Evolutionary conservation across 2,329 filamentous ascomycete genomes (phyloP).

Genomic region (Aspergillus sp.): DNA sequence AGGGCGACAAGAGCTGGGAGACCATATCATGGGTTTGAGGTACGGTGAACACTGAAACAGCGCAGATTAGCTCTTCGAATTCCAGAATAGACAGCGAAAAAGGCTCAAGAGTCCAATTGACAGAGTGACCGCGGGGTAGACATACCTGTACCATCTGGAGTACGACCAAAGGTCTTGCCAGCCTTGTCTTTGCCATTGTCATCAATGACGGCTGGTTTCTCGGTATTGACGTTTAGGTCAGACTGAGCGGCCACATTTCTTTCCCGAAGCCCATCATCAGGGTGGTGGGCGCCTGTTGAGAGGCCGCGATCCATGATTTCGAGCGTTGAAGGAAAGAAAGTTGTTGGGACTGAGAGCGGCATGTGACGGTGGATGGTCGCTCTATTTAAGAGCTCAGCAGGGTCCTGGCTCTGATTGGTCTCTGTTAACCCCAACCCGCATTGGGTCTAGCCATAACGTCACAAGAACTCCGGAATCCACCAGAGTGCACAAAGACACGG

Average conservation of each 20-base stretch:
- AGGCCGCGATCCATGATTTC: constrained; percentile 38
- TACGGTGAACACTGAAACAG: constrained; percentile 78
- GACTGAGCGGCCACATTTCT: constrained; percentile 41
- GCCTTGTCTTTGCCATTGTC: constrained; percentile 49
- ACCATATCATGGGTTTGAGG: constrained; percentile 99
- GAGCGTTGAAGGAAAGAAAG: constrained; percentile 23
- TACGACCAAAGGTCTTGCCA: constrained; percentile 80
- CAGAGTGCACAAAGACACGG: too few relatives aligned
- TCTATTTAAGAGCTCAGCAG: constrained; percentile 13
- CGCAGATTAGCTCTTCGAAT: not conserved
- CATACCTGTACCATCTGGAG: constrained; percentile 86
- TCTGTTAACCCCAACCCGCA: constrained; percentile 13
- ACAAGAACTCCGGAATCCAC: not conserved
- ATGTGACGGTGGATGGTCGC: constrained; percentile 20
- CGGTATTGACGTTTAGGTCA: constrained; percentile 48
- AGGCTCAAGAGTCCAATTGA: not conserved
- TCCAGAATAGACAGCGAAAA: not conserved
- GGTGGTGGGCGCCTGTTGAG: constrained; percentile 37
- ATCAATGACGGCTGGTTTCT: constrained; percentile 38
- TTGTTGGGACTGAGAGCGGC: constrained; percentile 19
- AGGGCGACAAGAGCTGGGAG: constrained; percentile 90
- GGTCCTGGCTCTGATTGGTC: constrained; percentile 18
- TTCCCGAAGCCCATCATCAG: constrained; percentile 48
- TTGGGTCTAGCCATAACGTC: constrained; percentile 8
- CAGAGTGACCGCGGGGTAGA: constrained; percentile 17